Conservation (phyloP, 345 rosid species). For the Litchi chinensis region DNA sequence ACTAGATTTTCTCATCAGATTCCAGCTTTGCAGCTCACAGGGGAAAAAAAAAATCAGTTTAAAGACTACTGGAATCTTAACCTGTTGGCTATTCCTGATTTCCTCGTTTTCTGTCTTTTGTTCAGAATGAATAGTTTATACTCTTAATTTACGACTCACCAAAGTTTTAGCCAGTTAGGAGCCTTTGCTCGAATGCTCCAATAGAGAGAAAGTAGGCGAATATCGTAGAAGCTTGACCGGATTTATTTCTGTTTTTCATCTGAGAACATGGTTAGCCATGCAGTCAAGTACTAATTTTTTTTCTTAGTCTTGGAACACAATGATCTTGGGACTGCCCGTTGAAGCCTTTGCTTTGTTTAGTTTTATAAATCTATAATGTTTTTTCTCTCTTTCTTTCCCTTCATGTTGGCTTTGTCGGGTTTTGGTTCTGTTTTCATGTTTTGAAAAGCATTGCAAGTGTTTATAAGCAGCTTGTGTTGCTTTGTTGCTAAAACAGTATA, state of each 20-base stretch:
- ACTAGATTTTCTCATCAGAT: constrained; percentile 61
- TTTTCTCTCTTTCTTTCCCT: not conserved
- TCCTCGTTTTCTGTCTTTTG: not conserved
- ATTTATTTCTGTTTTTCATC: not conserved
- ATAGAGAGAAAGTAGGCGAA: constrained; percentile 8
- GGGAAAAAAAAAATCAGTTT: constrained; percentile 14
- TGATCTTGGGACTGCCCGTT: not conserved
- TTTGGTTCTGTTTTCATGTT: not conserved
- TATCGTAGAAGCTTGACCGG: not conserved
- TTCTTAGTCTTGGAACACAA: not conserved
- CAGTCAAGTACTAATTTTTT: not conserved
- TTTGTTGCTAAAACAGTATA: no score
- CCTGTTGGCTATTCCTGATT: constrained; percentile 36
- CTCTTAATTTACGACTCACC: not conserved
- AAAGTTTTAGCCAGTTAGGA: not conserved
- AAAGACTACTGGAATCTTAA: constrained; percentile 52
- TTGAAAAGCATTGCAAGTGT: no score
- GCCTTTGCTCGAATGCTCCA: constrained; percentile 10
- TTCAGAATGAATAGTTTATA: constrained; percentile 25
- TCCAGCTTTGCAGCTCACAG: constrained; percentile 41
- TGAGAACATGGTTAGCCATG: not conserved
- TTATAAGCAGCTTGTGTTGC: no score
- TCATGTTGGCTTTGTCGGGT: no score
- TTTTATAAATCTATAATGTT: not conserved
- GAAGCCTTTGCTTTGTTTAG: not conserved